Conservation (phyloP, 805 yeast genomes). For the Torulaspora gathmanii region DNA sequence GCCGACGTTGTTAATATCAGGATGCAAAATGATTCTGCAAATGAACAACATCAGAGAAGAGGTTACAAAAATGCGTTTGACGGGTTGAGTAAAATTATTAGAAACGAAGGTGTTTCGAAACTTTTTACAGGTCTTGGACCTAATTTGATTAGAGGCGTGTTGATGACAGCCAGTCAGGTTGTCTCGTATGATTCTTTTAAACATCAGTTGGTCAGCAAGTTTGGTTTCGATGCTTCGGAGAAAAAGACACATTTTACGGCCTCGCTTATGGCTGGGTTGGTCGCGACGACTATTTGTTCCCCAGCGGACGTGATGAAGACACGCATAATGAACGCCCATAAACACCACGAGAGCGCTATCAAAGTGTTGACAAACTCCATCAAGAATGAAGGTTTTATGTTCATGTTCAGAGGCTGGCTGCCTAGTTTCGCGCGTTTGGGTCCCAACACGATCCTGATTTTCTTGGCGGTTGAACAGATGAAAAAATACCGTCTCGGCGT, state of each 20-base stretch:
- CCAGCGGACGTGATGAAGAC: constrained; percentile 92
- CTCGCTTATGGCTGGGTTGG: constrained; percentile 74
- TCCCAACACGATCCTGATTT: constrained; percentile 71
- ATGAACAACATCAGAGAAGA: constrained; percentile 61
- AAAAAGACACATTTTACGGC: constrained; percentile 74
- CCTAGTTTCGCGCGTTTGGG: constrained; percentile 84
- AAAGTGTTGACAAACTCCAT: constrained; percentile 52
- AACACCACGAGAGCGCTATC: constrained; percentile 44
- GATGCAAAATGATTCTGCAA: constrained; percentile 82
- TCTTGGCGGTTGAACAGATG: constrained; percentile 62
- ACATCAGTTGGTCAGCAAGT: constrained; percentile 46
- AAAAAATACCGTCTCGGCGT: constrained; percentile 51
- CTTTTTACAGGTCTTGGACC: constrained; percentile 74
- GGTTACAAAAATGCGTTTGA: constrained; percentile 74
- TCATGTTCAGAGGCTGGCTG: constrained; percentile 88
- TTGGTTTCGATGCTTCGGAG: constrained; percentile 53
- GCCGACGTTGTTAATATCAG: constrained; percentile 83
- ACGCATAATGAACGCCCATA: constrained; percentile 66
- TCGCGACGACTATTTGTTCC: constrained; percentile 87
- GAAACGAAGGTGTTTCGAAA: constrained; percentile 55
- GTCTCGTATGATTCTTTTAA: constrained; percentile 82
- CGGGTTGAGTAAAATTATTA: constrained; percentile 57
- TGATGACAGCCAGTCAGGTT: constrained; percentile 89
- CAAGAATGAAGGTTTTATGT: constrained; percentile 64
- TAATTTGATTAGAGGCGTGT: constrained; percentile 70